Base-by-base conservation (phyloP, 768 basidiomycete genomes). In the Leccinum obscurum region DNA sequence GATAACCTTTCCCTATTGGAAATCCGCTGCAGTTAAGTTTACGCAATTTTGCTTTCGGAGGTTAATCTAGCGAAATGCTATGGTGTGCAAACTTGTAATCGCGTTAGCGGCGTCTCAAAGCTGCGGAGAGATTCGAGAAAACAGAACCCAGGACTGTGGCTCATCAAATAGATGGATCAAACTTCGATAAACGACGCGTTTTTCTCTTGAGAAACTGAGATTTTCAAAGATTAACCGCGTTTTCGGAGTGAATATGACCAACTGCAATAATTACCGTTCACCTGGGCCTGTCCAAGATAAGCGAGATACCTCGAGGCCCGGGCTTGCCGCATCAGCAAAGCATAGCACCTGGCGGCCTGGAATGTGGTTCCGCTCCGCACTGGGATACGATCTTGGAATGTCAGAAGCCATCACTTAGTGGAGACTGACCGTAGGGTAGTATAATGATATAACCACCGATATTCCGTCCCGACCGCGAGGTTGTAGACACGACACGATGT, bases 1-100 rank as follows among this genome's bases (percentile, higher is more conserved):
- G 75, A 79, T 77, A 74, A 74, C 65, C 69, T 72, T 72, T 65
- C 54, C 54, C 56, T 59, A 61, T 64, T 61, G 48, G 60, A 64
- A 52, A 75, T 65, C 63, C 53, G 57, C 62, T 54, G 22, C 54
- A 65, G 55, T 64, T 54, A 56, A 64, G 64, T 66, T 51, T 63
- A 60, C 61, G 63, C 64, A 64, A n/a, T 22, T 58, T 65, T 59
- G 44, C 60, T 48, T 57, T 59, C 57, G 44, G 58, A 61, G 35
- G 65, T 64, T 62, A 59, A 66, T 66, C 61, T 54, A 58, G 35
- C 24, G 49, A 37, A 46, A 58, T 46, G 55, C 41, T 48, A 49
- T 60, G 58, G 59, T 54, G 50, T 48, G 22, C 30, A 69, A 32
- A 34, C 39, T 58, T 59, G 44, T 48, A 56, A 44, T 59, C 37